phyloP scores from a whole-genome alignment of 345 rosid species.

The Garcia nutans region DNA sequence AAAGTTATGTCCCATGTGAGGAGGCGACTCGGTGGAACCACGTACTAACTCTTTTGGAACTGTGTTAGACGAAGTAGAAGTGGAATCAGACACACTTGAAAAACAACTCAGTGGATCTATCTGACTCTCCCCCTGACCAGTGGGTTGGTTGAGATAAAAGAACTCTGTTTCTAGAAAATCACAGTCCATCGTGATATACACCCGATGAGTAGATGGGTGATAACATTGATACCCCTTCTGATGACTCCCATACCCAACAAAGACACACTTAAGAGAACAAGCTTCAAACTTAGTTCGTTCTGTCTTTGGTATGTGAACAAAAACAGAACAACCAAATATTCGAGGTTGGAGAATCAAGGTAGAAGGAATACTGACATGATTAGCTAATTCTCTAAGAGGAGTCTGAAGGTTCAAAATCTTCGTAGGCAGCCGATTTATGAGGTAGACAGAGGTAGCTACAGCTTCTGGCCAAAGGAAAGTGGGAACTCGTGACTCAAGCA shows the following conservation, averaged over 20 bases:
- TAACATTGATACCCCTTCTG: background rate
- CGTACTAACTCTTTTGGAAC: background rate
- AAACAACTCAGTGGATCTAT: background rate
- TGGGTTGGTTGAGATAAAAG: background rate
- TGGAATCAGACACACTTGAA: background rate
- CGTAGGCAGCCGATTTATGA: too few species aligned
- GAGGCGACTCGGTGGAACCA: background rate
- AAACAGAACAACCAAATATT: too few species aligned
- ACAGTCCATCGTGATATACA: background rate
- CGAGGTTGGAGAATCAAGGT: too few species aligned
- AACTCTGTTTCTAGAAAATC: background rate
- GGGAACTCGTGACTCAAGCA: background rate
- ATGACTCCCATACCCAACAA: too few species aligned
- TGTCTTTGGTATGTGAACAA: too few species aligned
- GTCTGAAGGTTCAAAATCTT: too few species aligned
- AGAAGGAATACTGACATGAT: too few species aligned
- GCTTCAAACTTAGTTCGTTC: too few species aligned
- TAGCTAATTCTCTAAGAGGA: too few species aligned
- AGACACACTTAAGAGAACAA: too few species aligned
- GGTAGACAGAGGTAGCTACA: background rate
- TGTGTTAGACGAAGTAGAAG: background rate
- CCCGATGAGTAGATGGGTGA: background rate
- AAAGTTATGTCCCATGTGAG: background rate
- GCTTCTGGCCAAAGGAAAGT: background rate
- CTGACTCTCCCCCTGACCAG: background rate